A percentile compares a stretch with the other conserved stretches of the same genome.
Evolutionary conservation across 352 stramenopile species (phyloP).

Genomic region (Blastocystis sp.): DNA sequence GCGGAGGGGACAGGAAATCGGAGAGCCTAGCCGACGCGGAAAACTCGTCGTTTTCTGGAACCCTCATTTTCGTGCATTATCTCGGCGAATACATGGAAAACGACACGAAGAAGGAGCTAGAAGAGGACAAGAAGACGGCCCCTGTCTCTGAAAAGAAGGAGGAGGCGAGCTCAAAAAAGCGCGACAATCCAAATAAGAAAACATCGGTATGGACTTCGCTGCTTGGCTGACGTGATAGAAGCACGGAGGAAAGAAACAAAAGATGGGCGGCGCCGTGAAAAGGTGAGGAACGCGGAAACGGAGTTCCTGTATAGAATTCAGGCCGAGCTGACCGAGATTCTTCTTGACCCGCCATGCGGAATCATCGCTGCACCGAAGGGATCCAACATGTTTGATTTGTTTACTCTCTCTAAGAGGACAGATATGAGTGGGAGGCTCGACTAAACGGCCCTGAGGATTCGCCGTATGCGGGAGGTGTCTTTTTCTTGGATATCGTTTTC

Average conservation of each 20-base stretch:
- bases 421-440: conserved; percentile 77
- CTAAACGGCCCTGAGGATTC: conserved; percentile 84
- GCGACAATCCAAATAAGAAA: background rate
- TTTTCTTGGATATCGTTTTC: conserved; percentile 89
- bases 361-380: conserved; percentile 50
- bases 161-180: background rate
- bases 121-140: background rate
- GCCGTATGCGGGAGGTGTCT: conserved; percentile 86
- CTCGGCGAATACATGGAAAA: background rate
- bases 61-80: background rate
- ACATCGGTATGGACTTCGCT: background rate
- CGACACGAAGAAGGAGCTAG: background rate
- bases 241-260: conserved; percentile 1
- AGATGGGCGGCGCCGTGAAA: conserved; percentile 18
- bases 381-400: conserved; percentile 4
- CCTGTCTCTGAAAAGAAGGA: background rate
- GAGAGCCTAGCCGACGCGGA: background rate
- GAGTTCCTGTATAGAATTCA: conserved; percentile 31
- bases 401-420: background rate
- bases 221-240: background rate
- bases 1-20: background rate
- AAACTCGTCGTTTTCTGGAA: background rate
- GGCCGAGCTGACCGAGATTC: conserved; percentile 42
- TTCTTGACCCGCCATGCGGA: conserved; percentile 41
- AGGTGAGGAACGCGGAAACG: background rate